Percentiles rank a stretch among this genome's conserved stretches.
phyloP scores from a whole-genome alignment of 2,329 filamentous ascomycete species.

The Elsinoe batatas region DNA sequence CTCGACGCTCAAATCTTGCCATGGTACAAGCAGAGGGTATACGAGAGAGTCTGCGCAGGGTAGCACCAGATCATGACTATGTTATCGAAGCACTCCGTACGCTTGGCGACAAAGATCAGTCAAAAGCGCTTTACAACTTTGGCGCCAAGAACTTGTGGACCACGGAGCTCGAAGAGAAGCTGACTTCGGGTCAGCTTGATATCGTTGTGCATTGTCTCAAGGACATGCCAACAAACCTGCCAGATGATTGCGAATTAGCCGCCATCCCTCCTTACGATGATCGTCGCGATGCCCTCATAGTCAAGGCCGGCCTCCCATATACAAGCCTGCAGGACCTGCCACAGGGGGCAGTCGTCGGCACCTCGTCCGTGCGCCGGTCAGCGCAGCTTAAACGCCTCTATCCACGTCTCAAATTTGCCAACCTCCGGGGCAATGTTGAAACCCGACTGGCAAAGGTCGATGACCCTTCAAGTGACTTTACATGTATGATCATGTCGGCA shows the following conservation, averaged over 20 bases:
- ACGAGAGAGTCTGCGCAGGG: conserved; percentile 50
- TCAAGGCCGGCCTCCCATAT: conserved; percentile 40
- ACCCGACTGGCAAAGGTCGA: conserved; percentile 77
- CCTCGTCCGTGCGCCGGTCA: conserved; percentile 73
- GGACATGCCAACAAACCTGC: conserved; percentile 83
- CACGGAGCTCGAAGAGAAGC: conserved; percentile 68
- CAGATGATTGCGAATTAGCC: conserved; percentile 60
- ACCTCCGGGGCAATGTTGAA: conserved; percentile 79
- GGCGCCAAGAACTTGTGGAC: conserved; percentile 89
- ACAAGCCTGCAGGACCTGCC: conserved; percentile 62
- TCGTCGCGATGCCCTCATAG: conserved; percentile 35
- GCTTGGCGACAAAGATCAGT: conserved; percentile 76
- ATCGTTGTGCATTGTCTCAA: conserved; percentile 83
- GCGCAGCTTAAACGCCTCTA: conserved; percentile 69
- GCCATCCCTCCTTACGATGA: conserved; percentile 64
- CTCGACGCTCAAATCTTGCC: conserved; percentile 73
- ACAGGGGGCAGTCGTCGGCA: conserved; percentile 68
- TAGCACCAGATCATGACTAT: conserved; percentile 58
- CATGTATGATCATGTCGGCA: conserved; percentile 73
- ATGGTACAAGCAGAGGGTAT: conserved; percentile 70
- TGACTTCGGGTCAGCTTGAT: conserved; percentile 59
- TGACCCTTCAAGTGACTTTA: conserved; percentile 59
- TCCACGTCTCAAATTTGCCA: conserved; percentile 63
- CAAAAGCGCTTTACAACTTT: conserved; percentile 73
- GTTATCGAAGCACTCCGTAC: conserved; percentile 67